Base-by-base conservation (phyloP, 2,329 filamentous ascomycete genomes). In the Epichloe coenophiala region DNA sequence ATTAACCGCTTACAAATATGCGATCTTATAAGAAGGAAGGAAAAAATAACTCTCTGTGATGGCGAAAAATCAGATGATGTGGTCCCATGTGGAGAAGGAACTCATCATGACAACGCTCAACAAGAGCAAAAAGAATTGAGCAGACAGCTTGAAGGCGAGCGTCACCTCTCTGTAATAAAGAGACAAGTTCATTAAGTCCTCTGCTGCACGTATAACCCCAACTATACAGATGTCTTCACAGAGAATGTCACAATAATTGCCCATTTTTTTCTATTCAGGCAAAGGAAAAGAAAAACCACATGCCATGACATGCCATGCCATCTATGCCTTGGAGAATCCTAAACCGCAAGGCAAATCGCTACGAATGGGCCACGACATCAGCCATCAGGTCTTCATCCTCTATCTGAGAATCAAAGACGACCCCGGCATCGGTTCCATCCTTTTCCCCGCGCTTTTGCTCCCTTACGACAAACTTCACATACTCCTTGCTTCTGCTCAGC, bases 321-420 rank as follows among this genome's bases (percentile, higher is more conserved):
- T 44, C 42, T 35, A 45, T 45, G 42, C 42, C 42, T 15, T 45
- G 12, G 4, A 45, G 35, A 27, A 5, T 31, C 42, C 42, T n/a
- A 4, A 12, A 4, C 5, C 39, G n/a, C 8, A 45, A 45, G 31
- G 23, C 5, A 31, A 33, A 19, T n/a, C 42, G 27, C 52, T 44
- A 59, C 15, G 49, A 50, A 45, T 57, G 55, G 33, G 57, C 55
- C 49, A 63, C 40, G 17, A 69, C 61, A 17, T 71, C 76, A 12
- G 70, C 72, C 78, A 81, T 81, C 23, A 81, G 61, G 55, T 81
- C 78, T 60, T 81, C 78, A n/a, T 81, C 77, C 50, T 80, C 76
- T 38, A 78, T 65, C 47, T 71, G 66, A 12, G 66, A 61, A 27
- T 76, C 70, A 52, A 76, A 77, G 40, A 65, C 67, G 27, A 67